Conservation (phyloP, 805 yeast genomes). For the Saturnispora silvae region DNA sequence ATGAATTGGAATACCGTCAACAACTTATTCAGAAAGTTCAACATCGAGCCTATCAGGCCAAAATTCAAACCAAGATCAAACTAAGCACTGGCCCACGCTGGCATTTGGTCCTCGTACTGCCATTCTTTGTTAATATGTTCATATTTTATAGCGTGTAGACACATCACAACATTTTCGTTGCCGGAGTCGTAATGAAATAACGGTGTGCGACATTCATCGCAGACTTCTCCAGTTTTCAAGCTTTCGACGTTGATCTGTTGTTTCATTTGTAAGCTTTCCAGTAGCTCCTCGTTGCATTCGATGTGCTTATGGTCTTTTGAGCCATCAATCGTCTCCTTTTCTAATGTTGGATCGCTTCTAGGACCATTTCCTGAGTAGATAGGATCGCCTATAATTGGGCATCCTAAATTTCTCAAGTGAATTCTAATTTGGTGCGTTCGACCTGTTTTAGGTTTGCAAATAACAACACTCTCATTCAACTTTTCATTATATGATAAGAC, state of each 20-base stretch:
- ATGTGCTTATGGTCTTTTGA: not conserved
- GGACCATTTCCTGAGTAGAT: conserved; percentile 16
- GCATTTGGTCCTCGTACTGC: conserved; percentile 33
- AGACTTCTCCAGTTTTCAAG: conserved; percentile 14
- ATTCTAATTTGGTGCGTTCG: conserved; percentile 49
- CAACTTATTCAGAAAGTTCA: conserved; percentile 6
- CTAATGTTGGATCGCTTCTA: conserved; percentile 8
- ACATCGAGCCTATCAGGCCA: conserved; percentile 2
- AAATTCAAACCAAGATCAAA: not conserved
- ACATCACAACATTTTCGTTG: conserved; percentile 28
- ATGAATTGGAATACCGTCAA: conserved; percentile 16
- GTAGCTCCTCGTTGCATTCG: conserved; percentile 1
- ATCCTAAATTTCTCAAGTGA: conserved; percentile 38
- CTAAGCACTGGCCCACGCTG: conserved; percentile 33
- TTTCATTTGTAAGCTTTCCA: conserved; percentile 1
- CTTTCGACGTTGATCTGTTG: conserved; percentile 6
- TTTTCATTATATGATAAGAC: conserved; percentile 23
- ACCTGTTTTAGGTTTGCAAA: conserved; percentile 42
- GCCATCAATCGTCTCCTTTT: not conserved
- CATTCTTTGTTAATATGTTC: conserved; percentile 21
- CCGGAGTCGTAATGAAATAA: conserved; percentile 24
- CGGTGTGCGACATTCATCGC: conserved; percentile 28
- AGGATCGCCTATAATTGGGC: conserved; percentile 29
- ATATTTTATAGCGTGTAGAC: conserved; percentile 39
- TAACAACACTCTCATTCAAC: conserved; percentile 32